These are phyloP conservation scores for Microdochium paspali DNA, from an alignment of 2,329 filamentous ascomycete species.

Conservation along the genomic window DNA sequence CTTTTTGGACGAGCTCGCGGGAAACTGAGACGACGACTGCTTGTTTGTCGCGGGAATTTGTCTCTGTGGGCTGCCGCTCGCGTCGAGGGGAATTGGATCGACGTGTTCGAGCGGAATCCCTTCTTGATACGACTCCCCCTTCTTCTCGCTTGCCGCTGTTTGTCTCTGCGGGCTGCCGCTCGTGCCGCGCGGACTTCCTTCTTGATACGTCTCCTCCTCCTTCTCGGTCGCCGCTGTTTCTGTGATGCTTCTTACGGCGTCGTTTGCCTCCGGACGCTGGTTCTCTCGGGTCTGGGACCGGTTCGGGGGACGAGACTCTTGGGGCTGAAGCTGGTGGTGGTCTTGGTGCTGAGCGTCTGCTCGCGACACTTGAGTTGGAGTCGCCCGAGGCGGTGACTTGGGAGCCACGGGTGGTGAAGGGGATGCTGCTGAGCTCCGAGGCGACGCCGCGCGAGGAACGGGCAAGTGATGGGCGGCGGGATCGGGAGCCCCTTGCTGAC, in stretches of 20 bases:
- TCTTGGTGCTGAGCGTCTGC: neutral
- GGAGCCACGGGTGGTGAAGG: neutral
- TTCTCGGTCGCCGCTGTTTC: neutral
- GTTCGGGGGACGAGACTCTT: too few relatives aligned
- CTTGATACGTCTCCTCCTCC: neutral
- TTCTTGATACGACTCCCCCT: neutral
- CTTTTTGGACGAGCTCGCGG: too few relatives aligned
- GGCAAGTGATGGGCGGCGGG: neutral
- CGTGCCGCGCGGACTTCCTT: too few relatives aligned
- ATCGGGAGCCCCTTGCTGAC: slow-evolving; percentile 13
- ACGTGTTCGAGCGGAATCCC: neutral
- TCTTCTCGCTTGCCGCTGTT: too few relatives aligned
- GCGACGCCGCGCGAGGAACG: neutral
- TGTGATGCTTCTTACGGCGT: neutral
- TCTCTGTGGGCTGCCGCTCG: neutral
- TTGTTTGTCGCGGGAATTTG: too few relatives aligned
- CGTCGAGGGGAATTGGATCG: neutral
- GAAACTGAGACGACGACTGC: too few relatives aligned
- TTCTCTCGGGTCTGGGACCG: neutral
- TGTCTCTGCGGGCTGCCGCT: too few relatives aligned
- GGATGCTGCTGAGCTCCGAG: slow-evolving; percentile 1
- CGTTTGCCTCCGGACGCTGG: neutral
- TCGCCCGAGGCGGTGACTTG: neutral
- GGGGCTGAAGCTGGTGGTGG: too few relatives aligned
- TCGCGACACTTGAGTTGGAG: neutral